Evolutionary conservation across 805 yeast species (phyloP).

Genomic region (Candida suzukii): DNA sequence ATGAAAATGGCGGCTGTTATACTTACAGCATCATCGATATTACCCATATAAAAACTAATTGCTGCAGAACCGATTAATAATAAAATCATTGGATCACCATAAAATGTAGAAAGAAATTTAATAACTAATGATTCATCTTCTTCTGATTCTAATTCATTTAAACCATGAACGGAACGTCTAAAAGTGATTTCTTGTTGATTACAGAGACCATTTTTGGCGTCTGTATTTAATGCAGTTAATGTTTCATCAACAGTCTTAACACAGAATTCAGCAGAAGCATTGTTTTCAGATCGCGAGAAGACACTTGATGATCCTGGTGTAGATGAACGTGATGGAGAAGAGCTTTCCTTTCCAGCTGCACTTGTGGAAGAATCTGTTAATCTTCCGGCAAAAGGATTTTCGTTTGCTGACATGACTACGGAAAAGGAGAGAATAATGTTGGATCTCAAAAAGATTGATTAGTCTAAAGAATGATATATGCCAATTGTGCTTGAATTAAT

Average conservation of each 20-base stretch:
- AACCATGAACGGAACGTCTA: slow-evolving; percentile 71
- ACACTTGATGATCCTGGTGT: slow-evolving; percentile 2
- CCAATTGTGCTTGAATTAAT: too few species aligned
- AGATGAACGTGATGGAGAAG: not conserved
- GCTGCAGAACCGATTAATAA: slow-evolving; percentile 85
- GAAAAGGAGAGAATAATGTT: not conserved
- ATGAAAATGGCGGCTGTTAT: slow-evolving; percentile 87
- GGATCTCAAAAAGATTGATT: too few species aligned
- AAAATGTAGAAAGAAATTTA: slow-evolving; percentile 74
- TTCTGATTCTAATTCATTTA: slow-evolving; percentile 69
- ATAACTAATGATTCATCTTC: slow-evolving; percentile 69
- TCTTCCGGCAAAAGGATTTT: slow-evolving; percentile 14
- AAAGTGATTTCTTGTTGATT: slow-evolving; percentile 63
- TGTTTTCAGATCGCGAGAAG: slow-evolving; percentile 8
- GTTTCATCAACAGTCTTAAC: slow-evolving; percentile 61
- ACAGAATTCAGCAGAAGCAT: slow-evolving; percentile 52
- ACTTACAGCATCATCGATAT: slow-evolving; percentile 90
- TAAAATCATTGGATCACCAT: slow-evolving; percentile 86
- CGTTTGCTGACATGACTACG: not conserved
- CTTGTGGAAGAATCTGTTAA: slow-evolving; percentile 2
- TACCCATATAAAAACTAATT: slow-evolving; percentile 88
- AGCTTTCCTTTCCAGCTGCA: not conserved
- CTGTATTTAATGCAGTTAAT: slow-evolving; percentile 53
- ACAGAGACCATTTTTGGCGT: slow-evolving; percentile 51
- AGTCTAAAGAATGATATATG: too few species aligned